Base-by-base conservation (phyloP, 78 protist species). In the Dictyostelium citrinum region DNA sequence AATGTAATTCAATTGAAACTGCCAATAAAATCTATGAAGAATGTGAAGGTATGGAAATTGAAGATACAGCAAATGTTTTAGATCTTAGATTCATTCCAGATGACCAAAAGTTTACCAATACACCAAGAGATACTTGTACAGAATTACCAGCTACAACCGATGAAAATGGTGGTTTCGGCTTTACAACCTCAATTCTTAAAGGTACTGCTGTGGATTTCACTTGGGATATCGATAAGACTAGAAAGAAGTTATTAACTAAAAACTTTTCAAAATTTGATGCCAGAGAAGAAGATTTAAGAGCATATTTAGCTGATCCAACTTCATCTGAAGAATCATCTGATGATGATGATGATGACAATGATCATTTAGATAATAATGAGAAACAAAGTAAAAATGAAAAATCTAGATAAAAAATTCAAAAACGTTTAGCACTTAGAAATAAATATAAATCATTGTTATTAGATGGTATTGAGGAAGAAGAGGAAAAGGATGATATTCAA, bases 1-100 rank as follows among this genome's bases (percentile, higher is more conserved):
- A 88, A 16, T 94, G 96, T 82, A 97, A 95, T 72, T 29, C 55
- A 8, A 83, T 55, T 7, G 90, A 41, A 6, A 95, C 98, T 3
- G 98, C 98, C 5, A 29, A 12, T 9, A 84, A 37, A 11, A 46
- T 97, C 22, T 97, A 96, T 90, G 93, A 94, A 8, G 94, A 77
- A 82, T 83, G 91, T 70, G 96, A 95, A 76, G 97, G 96, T 64
- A 41, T 82, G 71, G 97, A 95, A 55, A 72, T 82, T 64, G 96
- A 86, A 71, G 91, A 90, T 22, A 81, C 96, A 24, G 71, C 85
- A 29, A 95, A 95, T 83, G 31, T 85, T 6, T 17, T 95, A n/a
- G 97, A 95, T 58, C 35, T 95, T 35, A 72, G 97, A 68, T 95
- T 74, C 41, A 61, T 95, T 0, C 97, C 97, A 20, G 97, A 95